phyloP scores from a whole-genome alignment of 345 rosid genomes.

The Physaria fendleri region DNA sequence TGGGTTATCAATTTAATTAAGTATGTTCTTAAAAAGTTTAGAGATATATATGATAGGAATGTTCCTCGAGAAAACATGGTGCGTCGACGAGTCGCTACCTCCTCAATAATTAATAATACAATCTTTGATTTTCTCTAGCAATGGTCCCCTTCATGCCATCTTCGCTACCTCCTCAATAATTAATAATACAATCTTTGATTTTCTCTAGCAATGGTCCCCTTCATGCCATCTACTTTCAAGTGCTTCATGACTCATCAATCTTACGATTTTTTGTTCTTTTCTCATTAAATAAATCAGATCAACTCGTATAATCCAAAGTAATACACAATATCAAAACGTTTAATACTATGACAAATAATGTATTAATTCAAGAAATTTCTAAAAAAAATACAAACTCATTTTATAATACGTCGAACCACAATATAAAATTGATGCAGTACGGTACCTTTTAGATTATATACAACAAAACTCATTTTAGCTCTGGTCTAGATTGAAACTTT shows the following conservation, averaged over 20 bases:
- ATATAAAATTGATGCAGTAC: background rate
- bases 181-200: background rate
- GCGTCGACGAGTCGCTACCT: slow-evolving; percentile 23
- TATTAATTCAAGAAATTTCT: no score
- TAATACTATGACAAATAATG: no score
- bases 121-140: background rate
- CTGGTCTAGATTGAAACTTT: background rate
- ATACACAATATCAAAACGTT: no score
- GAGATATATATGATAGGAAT: slow-evolving; percentile 1
- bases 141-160: slow-evolving; percentile 13
- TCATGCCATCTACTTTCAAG: background rate
- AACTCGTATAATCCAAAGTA: no score
- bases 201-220: slow-evolving; percentile 10
- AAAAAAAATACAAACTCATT: no score
- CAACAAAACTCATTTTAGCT: no score
- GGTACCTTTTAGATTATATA: no score
- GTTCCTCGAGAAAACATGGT: slow-evolving; percentile 21
- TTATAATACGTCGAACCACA: background rate
- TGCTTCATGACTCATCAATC: slow-evolving; percentile 2
- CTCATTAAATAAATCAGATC: no score
- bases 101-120: background rate
- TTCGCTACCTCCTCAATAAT: no score
- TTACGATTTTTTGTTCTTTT: no score
- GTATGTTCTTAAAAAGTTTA: background rate
- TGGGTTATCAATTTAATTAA: background rate